Base-by-base conservation (phyloP, 2,329 filamentous ascomycete species). In the Colletotrichum cereale region DNA sequence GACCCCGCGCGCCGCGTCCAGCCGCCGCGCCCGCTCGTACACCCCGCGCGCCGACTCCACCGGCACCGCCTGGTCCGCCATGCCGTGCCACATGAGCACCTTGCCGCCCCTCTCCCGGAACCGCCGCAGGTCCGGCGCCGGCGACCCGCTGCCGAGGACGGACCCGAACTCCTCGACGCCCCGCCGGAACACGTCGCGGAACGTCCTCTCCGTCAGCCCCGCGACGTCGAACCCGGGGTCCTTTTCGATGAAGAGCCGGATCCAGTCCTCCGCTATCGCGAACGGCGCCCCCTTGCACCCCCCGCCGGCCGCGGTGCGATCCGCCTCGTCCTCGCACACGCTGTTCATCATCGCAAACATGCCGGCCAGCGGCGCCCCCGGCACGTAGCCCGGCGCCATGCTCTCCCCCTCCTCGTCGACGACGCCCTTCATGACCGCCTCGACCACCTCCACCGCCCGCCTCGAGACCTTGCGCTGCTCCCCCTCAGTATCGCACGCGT, bases 41-140 rank as follows among this genome's bases (percentile, higher is more conserved):
- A 58, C 16, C 53, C 24, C 53, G 16, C 24, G 14, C 53, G 29
- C 21, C 24, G 26, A 24, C n/a, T n/a, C n/a, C 38, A 66, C 16
- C 2, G 78, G 73, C 24, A 85, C 78, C 4, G 81, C 34, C 5
- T 79, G 79, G 74, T 86, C 83, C 16, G 79, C 79, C 50, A 50
- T 53, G 38, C 84, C 84, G 73, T 85, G 84, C 77, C 81, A 85
- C 56, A 82, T 76, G 29, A 85, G 21, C 14, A 85, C 62, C 76
- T 85, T 85, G 29, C 81, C 81, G n/a, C 83, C 83, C 3, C 75
- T 74, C 21, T 64, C 6, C 57, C 73, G 74, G 73, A 80, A 83
- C 1, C 72, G 71, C 0, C 75, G 47, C 16, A 82, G 66, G 31
- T 78, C 78, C 55, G 78, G 74, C 24, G 75, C n/a, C n/a, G n/a